Conservation (phyloP, 139 green algal species). For the Trebouxia sp. region DNA sequence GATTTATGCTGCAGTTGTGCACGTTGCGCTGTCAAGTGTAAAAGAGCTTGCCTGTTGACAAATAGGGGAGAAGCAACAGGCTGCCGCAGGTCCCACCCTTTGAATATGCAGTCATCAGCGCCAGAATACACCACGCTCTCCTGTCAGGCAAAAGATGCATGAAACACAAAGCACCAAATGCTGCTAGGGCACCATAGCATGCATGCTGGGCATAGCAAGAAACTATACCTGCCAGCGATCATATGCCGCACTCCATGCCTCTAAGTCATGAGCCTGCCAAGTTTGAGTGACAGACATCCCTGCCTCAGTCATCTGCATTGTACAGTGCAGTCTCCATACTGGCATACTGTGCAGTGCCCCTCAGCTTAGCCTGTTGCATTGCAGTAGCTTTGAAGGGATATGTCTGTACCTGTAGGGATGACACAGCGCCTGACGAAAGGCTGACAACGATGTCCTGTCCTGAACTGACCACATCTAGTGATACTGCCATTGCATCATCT, state of each 20-base stretch:
- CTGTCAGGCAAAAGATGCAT: conserved; percentile 9
- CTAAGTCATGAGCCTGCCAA: conserved; percentile 33
- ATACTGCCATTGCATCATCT: conserved; percentile 19
- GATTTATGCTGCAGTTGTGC: too few relatives aligned
- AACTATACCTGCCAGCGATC: conserved; percentile 24
- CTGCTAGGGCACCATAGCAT: neutral
- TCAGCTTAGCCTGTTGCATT: too few relatives aligned
- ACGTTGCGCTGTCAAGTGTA: neutral
- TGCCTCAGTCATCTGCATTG: neutral
- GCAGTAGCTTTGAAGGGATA: neutral
- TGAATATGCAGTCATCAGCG: conserved; percentile 28
- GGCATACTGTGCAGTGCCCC: too few relatives aligned
- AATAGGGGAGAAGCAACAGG: neutral
- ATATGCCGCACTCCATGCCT: conserved; percentile 28
- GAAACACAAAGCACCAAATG: neutral
- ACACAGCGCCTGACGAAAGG: conserved; percentile 11
- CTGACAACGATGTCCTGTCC: neutral
- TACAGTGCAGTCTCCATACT: too few relatives aligned
- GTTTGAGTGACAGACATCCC: neutral
- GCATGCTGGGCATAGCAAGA: too few relatives aligned
- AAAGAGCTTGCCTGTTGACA: conserved; percentile 31
- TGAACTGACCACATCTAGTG: neutral
- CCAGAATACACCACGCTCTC: conserved; percentile 20
- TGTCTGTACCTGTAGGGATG: neutral
- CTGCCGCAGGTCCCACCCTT: conserved; percentile 33